Evolutionary conservation across 768 basidiomycete species (phyloP).

Genomic region (Coprinellus aureogranulatus): DNA sequence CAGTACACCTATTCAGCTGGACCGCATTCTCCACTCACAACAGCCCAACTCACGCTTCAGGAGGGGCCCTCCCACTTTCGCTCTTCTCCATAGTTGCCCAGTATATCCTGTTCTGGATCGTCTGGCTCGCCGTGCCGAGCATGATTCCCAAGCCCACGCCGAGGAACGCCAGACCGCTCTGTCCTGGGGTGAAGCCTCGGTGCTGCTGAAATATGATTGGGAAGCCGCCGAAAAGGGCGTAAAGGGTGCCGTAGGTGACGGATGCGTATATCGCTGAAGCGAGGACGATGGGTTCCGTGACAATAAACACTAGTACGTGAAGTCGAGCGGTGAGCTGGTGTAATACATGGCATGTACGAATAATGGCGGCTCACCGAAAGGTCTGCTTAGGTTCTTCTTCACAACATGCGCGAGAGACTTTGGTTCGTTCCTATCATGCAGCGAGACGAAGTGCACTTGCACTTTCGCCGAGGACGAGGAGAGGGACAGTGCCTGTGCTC

Average conservation of each 20-base stretch:
- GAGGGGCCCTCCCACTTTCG: constrained; percentile 49
- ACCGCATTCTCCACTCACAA: no score
- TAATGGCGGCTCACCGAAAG: constrained; percentile 39
- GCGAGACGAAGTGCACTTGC: constrained; percentile 43
- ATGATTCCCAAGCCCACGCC: constrained; percentile 61
- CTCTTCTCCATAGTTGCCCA: constrained; percentile 46
- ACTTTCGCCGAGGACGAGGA: constrained; percentile 37
- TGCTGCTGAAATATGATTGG: constrained; percentile 58
- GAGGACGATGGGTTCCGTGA: constrained; percentile 64
- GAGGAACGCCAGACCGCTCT: constrained; percentile 61
- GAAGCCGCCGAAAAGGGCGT: constrained; percentile 63
- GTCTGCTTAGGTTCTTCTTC: constrained; percentile 50
- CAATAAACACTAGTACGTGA: constrained; percentile 46
- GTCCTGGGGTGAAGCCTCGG: constrained; percentile 49
- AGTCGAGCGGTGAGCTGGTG: neutral
- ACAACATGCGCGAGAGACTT: constrained; percentile 43
- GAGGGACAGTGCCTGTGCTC: constrained; percentile 36
- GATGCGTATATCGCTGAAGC: constrained; percentile 57
- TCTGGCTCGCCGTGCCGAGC: constrained; percentile 48
- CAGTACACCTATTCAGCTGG: no score
- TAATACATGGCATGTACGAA: constrained; percentile 15
- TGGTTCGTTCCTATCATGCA: constrained; percentile 44
- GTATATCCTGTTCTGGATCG: constrained; percentile 55
- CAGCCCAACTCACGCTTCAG: constrained; percentile 51
- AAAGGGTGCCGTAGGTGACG: constrained; percentile 61